A percentile compares a stretch with the other conserved stretches of the same genome.
Conservation (phyloP, 148 eudicot species). For the Vaccinium darrowii region DNA sequence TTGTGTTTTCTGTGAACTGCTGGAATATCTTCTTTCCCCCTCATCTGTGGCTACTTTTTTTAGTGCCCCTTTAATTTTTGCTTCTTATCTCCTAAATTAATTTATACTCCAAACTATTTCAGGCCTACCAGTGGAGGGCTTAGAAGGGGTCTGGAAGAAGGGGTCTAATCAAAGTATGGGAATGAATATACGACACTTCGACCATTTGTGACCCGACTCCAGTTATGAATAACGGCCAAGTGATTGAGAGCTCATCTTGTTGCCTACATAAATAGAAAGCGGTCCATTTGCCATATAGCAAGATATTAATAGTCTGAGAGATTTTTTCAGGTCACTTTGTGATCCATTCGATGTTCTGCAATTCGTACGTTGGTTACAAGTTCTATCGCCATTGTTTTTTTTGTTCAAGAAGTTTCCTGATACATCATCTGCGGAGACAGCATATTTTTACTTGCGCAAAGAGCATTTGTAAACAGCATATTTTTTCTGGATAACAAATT, state of each 20-base stretch:
- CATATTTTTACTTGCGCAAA: neutral
- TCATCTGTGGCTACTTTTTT: neutral
- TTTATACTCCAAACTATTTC: constrained; percentile 22
- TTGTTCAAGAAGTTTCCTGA: neutral
- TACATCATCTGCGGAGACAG: neutral
- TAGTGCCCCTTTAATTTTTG: neutral
- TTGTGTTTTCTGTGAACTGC: neutral
- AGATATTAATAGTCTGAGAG: neutral
- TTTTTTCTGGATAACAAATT: neutral
- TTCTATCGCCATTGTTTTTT: neutral
- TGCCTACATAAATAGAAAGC: neutral
- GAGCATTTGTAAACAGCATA: neutral
- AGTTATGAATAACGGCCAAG: neutral
- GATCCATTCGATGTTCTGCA: no score
- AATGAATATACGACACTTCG: neutral
- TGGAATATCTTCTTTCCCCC: neutral
- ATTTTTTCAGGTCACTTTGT: neutral
- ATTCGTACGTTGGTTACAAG: neutral
- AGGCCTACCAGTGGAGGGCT: constrained; percentile 90
- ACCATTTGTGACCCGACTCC: neutral
- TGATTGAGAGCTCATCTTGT: neutral
- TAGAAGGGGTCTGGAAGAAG: constrained; percentile 41
- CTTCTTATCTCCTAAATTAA: neutral
- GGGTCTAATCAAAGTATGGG: constrained; percentile 4
- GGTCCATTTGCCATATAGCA: neutral